phyloP scores from a whole-genome alignment of 805 yeast species.

The Saturnispora diversa region DNA sequence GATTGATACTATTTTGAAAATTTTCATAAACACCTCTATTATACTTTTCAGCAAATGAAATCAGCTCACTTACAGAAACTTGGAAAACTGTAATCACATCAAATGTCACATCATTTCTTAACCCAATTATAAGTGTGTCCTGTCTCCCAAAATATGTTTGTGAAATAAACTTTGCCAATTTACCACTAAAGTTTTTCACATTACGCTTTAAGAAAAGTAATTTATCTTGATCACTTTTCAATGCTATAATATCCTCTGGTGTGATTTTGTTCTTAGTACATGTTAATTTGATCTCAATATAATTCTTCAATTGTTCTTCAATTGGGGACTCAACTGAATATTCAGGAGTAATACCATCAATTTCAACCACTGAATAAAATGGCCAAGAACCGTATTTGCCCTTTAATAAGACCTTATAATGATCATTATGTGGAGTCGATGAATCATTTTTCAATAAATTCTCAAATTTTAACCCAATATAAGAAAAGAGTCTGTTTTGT shows the following conservation, averaged over 20 bases:
- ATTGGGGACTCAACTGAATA: not conserved
- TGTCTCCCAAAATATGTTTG: constrained; percentile 15
- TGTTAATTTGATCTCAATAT: constrained; percentile 14
- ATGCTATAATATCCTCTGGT: not conserved
- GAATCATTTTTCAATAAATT: constrained; percentile 8
- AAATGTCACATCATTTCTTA: constrained; percentile 8
- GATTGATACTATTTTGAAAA: constrained; percentile 3
- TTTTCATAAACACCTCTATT: not conserved
- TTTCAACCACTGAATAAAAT: constrained; percentile 15
- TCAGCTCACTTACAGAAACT: too few species aligned
- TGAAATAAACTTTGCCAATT: constrained; percentile 11
- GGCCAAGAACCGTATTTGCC: constrained; percentile 12
- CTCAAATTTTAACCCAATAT: constrained; percentile 17
- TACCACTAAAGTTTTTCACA: not conserved
- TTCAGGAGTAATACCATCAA: constrained; percentile 10
- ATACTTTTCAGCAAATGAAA: too few species aligned
- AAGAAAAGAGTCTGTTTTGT: constrained; percentile 8
- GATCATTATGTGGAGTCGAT: constrained; percentile 10
- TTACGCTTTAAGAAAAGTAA: constrained; percentile 5
- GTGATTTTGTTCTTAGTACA: not conserved
- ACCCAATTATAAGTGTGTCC: constrained; percentile 14
- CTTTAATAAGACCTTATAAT: constrained; percentile 11
- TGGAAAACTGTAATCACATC: constrained; percentile 13
- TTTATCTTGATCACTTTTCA: constrained; percentile 1
- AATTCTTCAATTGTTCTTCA: constrained; percentile 9